A percentile compares a stretch with the other conserved stretches of the same genome.
Evolutionary conservation across 2,329 filamentous ascomycete genomes (phyloP).

Genomic region (Cladorrhinum sp.): DNA sequence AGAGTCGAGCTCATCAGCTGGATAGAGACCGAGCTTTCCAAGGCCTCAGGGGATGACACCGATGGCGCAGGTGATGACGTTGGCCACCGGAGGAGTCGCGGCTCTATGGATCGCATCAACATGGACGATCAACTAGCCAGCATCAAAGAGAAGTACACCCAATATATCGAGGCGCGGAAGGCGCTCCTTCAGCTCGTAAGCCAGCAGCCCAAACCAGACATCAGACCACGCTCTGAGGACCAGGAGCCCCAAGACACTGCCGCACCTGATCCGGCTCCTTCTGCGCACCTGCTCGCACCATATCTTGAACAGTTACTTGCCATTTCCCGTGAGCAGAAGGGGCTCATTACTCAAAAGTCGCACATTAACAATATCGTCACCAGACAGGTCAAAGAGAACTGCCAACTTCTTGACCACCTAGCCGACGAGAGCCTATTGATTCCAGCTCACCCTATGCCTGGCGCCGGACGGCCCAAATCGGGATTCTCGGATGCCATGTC

Average conservation of each 20-base stretch:
- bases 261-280: constrained; percentile 23
- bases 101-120: constrained; percentile 22
- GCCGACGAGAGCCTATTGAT: constrained; percentile 62
- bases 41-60: constrained; percentile 39
- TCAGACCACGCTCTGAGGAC: constrained; percentile 18
- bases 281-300: constrained; percentile 49
- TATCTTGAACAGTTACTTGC: constrained; percentile 54
- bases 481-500: constrained; percentile 43
- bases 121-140: constrained; percentile 42
- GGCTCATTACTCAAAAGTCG: constrained; percentile 55
- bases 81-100: constrained; percentile 14
- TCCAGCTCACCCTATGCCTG: constrained; percentile 46
- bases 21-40: constrained; percentile 61
- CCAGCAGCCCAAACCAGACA: constrained; percentile 18
- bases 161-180: constrained; percentile 50
- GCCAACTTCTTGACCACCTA: constrained; percentile 51
- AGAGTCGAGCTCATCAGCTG: constrained; percentile 60
- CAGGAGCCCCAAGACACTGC: constrained; percentile 6
- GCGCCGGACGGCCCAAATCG: constrained; percentile 31
- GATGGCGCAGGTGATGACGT: constrained; percentile 31
- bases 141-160: constrained; percentile 53
- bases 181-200: constrained; percentile 43
- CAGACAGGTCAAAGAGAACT: constrained; percentile 50
- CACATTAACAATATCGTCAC: constrained; percentile 50
- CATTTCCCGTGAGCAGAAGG: constrained; percentile 55